phyloP scores from a whole-genome alignment of 257 asterid genomes.

The Scutellaria barbata region DNA sequence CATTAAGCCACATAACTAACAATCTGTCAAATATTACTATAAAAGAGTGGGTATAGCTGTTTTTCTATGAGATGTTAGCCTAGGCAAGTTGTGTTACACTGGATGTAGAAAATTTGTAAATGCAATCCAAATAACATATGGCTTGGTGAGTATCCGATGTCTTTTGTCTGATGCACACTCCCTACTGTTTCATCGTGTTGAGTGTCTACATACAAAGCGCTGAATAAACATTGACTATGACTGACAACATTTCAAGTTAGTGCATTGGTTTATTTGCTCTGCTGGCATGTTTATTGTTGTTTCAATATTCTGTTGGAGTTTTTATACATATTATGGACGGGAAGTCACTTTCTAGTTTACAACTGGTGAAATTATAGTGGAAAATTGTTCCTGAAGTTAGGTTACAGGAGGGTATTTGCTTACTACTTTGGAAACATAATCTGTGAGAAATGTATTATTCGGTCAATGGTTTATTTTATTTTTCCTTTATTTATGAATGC shows the following conservation, averaged over 20 bases:
- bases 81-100: neutral
- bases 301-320: neutral
- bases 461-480: neutral
- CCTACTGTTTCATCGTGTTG: neutral
- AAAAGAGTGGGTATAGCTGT: neutral
- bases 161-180: neutral
- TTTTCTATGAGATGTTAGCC: conserved; percentile 8
- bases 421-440: conserved; percentile 18
- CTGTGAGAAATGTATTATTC: neutral
- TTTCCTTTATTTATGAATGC: neutral
- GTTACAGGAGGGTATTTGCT: neutral
- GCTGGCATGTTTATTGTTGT: neutral
- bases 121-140: neutral
- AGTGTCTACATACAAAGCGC: neutral
- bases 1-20: neutral
- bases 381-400: neutral
- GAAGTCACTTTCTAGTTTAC: neutral
- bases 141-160: neutral
- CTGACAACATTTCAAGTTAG: neutral
- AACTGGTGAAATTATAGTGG: neutral
- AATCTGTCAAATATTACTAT: neutral
- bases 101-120: conserved; percentile 5
- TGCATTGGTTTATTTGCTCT: neutral
- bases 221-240: neutral
- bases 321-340: neutral